Conservation (phyloP, 192 early-diverging fungal genomes). For the Helicostylum pulchrum region DNA sequence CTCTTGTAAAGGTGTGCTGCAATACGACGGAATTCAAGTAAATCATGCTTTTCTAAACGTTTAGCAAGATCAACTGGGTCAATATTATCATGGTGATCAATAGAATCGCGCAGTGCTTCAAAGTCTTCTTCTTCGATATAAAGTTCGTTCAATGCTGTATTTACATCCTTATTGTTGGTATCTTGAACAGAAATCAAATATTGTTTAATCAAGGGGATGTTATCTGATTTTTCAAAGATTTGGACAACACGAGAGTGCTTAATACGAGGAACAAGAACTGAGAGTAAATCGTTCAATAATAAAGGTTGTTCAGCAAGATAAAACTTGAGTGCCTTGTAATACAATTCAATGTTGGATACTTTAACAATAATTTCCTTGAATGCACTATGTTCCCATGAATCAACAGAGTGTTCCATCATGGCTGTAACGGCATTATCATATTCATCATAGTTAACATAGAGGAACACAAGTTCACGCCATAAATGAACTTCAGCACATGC, state of each 20-base stretch:
- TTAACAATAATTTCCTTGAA: constrained; percentile 99
- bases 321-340: constrained; percentile 96
- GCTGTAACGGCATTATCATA: constrained; percentile 95
- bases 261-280: constrained; percentile 82
- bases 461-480: constrained; percentile 96
- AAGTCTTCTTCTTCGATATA: constrained; percentile 98
- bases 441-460: constrained; percentile 99
- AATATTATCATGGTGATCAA: constrained; percentile 94
- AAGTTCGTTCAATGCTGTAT: constrained; percentile 93
- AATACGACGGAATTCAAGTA: constrained; percentile 97
- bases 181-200: constrained; percentile 95
- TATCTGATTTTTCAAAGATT: constrained; percentile 98
- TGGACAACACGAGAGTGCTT: constrained; percentile 97
- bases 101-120: constrained; percentile 87
- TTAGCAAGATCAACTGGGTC: constrained; percentile 89
- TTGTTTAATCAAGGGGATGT: constrained; percentile 94
- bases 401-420: constrained; percentile 93
- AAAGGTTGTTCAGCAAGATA: constrained; percentile 97
- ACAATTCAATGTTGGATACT: constrained; percentile 95
- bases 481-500: constrained; percentile 90
- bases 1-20: constrained; percentile 94
- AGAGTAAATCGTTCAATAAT: constrained; percentile 88
- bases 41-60: constrained; percentile 92
- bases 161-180: constrained; percentile 93
- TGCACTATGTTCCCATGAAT: constrained; percentile 93